Evolutionary conservation across 139 green algal species (phyloP).

Genomic region (Cymbomonas tetramitiformis): DNA sequence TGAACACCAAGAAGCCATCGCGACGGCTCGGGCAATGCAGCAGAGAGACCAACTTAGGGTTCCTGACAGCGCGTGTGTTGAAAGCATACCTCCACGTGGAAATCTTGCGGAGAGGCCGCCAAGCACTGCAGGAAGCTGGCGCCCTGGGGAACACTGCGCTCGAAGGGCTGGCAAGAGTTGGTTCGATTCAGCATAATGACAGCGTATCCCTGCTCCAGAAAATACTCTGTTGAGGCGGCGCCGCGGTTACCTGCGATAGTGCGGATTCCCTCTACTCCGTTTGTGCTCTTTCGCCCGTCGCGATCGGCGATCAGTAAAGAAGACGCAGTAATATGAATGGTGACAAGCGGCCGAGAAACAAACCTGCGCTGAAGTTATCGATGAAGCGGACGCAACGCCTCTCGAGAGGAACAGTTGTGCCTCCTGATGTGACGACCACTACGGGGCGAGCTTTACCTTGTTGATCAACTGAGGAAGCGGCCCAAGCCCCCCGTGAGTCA

Average conservation of each 20-base stretch:
- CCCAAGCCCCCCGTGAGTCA: no score
- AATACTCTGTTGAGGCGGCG: slow-evolving; percentile 62
- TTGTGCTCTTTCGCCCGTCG: slow-evolving; percentile 25
- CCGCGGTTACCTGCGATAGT: slow-evolving; percentile 76
- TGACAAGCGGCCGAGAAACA: no score
- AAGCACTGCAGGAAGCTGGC: not conserved
- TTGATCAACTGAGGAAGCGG: no score
- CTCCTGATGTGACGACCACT: slow-evolving; percentile 71
- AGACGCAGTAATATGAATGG: not conserved
- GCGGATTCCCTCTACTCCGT: no score
- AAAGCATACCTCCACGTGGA: no score
- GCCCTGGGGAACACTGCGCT: not conserved
- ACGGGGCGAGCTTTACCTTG: slow-evolving; percentile 25
- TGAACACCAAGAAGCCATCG: no score
- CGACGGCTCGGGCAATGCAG: no score
- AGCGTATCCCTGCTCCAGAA: slow-evolving; percentile 59
- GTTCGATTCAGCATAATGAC: slow-evolving; percentile 78
- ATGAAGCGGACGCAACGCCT: slow-evolving; percentile 85
- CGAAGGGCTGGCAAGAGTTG: slow-evolving; percentile 1
- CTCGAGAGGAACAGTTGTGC: slow-evolving; percentile 90
- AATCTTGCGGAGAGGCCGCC: no score
- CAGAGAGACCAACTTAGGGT: no score
- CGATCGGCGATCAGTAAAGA: not conserved
- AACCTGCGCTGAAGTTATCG: slow-evolving; percentile 86
- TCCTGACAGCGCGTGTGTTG: no score